Conservation (phyloP, 2,329 filamentous ascomycete species). For the Scolecobasidium constrictum region DNA sequence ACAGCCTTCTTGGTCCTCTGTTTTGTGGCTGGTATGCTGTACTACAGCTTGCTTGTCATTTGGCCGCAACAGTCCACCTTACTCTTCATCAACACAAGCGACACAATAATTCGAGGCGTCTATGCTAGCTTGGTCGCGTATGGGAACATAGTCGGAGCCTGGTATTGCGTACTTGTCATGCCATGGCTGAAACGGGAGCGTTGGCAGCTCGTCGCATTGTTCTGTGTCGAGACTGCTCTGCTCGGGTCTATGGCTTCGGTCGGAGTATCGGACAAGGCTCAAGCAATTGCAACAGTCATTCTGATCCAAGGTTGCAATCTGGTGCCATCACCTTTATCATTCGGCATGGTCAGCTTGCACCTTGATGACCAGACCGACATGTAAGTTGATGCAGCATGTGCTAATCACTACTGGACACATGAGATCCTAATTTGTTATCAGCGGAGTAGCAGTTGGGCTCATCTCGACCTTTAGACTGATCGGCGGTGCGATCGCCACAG, state of each 20-base stretch:
- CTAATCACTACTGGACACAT: not conserved
- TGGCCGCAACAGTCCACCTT: slow-evolving; percentile 18
- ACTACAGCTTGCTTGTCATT: slow-evolving; percentile 18
- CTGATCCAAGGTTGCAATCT: slow-evolving; percentile 13
- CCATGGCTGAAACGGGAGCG: slow-evolving; percentile 24
- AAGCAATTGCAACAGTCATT: slow-evolving; percentile 24
- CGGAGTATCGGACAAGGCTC: slow-evolving; percentile 20
- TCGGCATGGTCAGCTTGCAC: slow-evolving; percentile 25
- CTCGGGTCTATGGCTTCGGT: slow-evolving; percentile 26
- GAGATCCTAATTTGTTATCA: slow-evolving; percentile 8
- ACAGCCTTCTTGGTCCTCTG: slow-evolving; percentile 15
- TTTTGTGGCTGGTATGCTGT: slow-evolving; percentile 18
- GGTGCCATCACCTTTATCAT: slow-evolving; percentile 19
- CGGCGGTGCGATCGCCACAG: slow-evolving; percentile 26
- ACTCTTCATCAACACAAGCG: slow-evolving; percentile 13
- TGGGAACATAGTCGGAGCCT: not conserved
- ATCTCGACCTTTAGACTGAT: slow-evolving; percentile 27
- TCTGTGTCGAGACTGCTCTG: slow-evolving; percentile 23
- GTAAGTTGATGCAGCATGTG: slow-evolving; percentile 10
- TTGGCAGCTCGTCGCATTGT: slow-evolving; percentile 26
- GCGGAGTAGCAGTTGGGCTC: slow-evolving; percentile 26
- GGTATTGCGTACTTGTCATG: slow-evolving; percentile 15
- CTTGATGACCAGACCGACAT: slow-evolving; percentile 26
- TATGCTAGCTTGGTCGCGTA: slow-evolving; percentile 17
- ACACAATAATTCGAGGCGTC: slow-evolving; percentile 17